Percentiles rank a stretch among this genome's conserved stretches.
Evolutionary conservation across 2,329 filamentous ascomycete genomes (phyloP).

Genomic region (Periconia macrospinosa): DNA sequence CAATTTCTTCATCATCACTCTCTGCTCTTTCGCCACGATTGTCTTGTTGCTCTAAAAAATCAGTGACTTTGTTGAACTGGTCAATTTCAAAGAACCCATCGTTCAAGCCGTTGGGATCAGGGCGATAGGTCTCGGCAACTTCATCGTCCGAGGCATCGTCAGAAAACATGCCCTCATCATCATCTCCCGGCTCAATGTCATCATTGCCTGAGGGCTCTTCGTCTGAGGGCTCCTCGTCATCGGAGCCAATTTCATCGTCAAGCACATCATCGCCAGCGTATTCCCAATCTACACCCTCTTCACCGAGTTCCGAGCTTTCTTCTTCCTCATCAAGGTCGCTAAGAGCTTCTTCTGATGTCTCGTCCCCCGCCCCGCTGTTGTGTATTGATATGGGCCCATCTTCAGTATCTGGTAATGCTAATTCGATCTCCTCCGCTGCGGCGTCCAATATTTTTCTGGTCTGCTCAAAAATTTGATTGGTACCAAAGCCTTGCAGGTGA

Average conservation of each 20-base stretch:
- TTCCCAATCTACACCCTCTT: conserved; percentile 35
- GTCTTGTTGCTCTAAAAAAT: conserved; percentile 86
- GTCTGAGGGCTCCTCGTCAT: conserved; percentile 35
- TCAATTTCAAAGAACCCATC: conserved; percentile 99
- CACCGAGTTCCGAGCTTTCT: conserved; percentile 29
- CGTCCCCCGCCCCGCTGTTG: conserved; percentile 24
- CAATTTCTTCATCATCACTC: conserved; percentile 76
- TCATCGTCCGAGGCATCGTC: conserved; percentile 49
- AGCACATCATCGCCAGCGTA: conserved; percentile 26
- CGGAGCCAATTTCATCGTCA: conserved; percentile 28
- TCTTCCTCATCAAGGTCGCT: conserved; percentile 35
- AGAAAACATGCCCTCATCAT: conserved; percentile 34
- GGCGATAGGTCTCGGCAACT: conserved; percentile 59
- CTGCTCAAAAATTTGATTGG: conserved; percentile 92
- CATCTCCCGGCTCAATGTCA: conserved; percentile 36
- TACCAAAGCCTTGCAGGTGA: conserved; percentile 83
- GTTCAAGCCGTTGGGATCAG: conserved; percentile 84
- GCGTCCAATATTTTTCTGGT: conserved; percentile 78
- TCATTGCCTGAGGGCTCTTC: conserved; percentile 34
- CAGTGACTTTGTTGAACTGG: conserved; percentile 92
- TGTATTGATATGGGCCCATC: conserved; percentile 20
- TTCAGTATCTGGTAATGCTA: conserved; percentile 43
- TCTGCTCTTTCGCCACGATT: conserved; percentile 73
- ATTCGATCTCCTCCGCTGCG: conserved; percentile 57
- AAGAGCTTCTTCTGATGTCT: conserved; percentile 37